Base-by-base conservation (phyloP, 108 stramenopile genomes). In the Mayamaea pseudoterrestris region DNA sequence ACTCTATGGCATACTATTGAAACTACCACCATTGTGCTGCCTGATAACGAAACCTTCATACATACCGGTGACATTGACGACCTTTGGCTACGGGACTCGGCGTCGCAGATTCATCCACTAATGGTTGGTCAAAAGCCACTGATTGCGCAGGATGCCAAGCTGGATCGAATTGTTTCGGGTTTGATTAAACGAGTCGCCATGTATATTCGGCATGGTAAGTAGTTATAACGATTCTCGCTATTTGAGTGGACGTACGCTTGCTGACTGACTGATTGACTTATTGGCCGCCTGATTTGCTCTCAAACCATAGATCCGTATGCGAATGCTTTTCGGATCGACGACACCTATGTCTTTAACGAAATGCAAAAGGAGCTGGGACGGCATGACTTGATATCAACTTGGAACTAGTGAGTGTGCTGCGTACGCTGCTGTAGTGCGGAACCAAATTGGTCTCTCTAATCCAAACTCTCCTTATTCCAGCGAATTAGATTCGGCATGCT, bases 281-380 rank as follows among this genome's bases (percentile, higher is more conserved):
- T n/a, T n/a, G n/a, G n/a, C n/a, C n/a, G n/a, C n/a, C n/a, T n/a
- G n/a, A n/a, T n/a, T n/a, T n/a, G n/a, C n/a, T n/a, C n/a, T n/a
- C n/a, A n/a, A n/a, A n/a, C n/a, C n/a, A n/a, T n/a, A n/a, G 78
- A 82, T 63, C 74, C 85, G 0, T 88, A 78, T 41, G 85, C 78
- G 24, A 70, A 69, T 50, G 71, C 71, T 30, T 78, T 72, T 52
- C 40, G 50, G 23, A 45, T 64, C 7, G 47, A 66, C 26, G 46
- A 63, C 50, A 48, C 58, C 17, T 55, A 58, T 29, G 48, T 58
- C 37, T 68, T 69, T 35, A 53, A 29, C 1, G 47, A 42, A 6
- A 54, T 35, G 27, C 58, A 66, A 14, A 57, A 61, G 29, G 40
- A 35, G 24, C 47, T 78, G 47, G 76, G 76, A 18, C 57, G 76